Evolutionary conservation across 2,329 filamentous ascomycete genomes (phyloP), one percentile per base, ranked within the genome.

Genomic region (Neonectria coccinea): DNA sequence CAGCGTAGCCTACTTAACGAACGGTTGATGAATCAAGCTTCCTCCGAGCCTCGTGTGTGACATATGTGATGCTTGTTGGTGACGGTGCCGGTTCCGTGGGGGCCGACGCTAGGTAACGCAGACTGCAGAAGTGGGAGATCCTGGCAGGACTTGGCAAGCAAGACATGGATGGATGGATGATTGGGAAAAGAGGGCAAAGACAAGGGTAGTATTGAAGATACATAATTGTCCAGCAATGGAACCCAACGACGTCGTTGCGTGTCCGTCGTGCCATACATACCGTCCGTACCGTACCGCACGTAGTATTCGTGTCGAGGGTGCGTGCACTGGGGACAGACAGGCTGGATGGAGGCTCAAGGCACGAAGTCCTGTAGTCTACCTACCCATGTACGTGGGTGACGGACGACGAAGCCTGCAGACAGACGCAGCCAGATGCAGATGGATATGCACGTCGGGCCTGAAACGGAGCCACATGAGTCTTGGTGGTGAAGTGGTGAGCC

Each of bases 61-160:
- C 48, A 59, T 51, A 59, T 45, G 50, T 64, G 56, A 54, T 55
- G n/a, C n/a, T 18, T 9, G 56, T 51, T 39, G 18, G 55, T 27
- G 51, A 50, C 61, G 50, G 45, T 48, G 47, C 50, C 51, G 54
- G 36, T 42, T 25, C 41, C 36, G 61, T 64, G 56, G 55, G 56
- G 51, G 51, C 57, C 39, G 50, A 50, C 60, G 50, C 53, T 47
- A 48, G 20, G 47, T 29, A 41, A 48, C 14, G 48, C 48, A 56
- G 39, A 39, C 36, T 16, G 36, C 36, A 39, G 36, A 39, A 39
- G 36, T 39, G 36, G 14, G 12, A 56, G 20, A 16, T 36, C 53
- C 59, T 54, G 51, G 25, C 22, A 50, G 51, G 45, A 44, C 41
- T 61, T 61, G 58, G 36, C 58, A 61, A 44, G 51, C 31, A 56